These are phyloP conservation scores for Verticillium tricorpus DNA, from an alignment of 2,329 filamentous ascomycete genomes.

Conservation along the genomic window DNA sequence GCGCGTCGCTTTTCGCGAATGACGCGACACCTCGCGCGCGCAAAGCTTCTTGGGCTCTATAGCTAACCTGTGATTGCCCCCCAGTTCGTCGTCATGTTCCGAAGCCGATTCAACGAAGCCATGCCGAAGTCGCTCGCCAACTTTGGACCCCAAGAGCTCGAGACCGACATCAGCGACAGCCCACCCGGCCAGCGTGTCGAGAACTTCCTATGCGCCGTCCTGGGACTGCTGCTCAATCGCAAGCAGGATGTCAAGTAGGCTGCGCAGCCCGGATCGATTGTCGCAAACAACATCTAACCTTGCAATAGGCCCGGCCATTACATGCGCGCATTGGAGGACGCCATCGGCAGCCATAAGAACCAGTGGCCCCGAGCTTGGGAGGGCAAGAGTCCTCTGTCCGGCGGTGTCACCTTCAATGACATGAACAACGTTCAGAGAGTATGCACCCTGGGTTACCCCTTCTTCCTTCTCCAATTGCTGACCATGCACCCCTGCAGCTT, in stretches of 20 bases:
- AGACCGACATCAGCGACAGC: slow-evolving; percentile 74
- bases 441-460: slow-evolving; percentile 18
- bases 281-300: slow-evolving; percentile 14
- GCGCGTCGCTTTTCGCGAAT: slow-evolving; percentile 32
- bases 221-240: slow-evolving; percentile 86
- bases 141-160: slow-evolving; percentile 92
- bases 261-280: not conserved
- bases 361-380: slow-evolving; percentile 90
- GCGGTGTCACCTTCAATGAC: slow-evolving; percentile 72
- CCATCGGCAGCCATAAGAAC: slow-evolving; percentile 73
- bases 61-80: slow-evolving; percentile 25
- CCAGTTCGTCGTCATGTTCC: slow-evolving; percentile 97
- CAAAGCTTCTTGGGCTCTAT: slow-evolving; percentile 20
- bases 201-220: slow-evolving; percentile 80
- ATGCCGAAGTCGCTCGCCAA: slow-evolving; percentile 85
- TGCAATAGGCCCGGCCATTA: slow-evolving; percentile 78
- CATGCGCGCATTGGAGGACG: slow-evolving; percentile 88
- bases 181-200: slow-evolving; percentile 82
- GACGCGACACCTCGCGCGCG: slow-evolving; percentile 52
- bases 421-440: slow-evolving; percentile 82
- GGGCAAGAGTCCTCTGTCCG: slow-evolving; percentile 75
- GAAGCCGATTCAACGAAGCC: slow-evolving; percentile 83
- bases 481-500: slow-evolving; percentile 50
- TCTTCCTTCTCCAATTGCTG: slow-evolving; percentile 1
- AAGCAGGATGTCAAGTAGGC: slow-evolving; percentile 99